Conservation (phyloP, 352 stramenopile genomes). For the Phytophthora cactorum region DNA sequence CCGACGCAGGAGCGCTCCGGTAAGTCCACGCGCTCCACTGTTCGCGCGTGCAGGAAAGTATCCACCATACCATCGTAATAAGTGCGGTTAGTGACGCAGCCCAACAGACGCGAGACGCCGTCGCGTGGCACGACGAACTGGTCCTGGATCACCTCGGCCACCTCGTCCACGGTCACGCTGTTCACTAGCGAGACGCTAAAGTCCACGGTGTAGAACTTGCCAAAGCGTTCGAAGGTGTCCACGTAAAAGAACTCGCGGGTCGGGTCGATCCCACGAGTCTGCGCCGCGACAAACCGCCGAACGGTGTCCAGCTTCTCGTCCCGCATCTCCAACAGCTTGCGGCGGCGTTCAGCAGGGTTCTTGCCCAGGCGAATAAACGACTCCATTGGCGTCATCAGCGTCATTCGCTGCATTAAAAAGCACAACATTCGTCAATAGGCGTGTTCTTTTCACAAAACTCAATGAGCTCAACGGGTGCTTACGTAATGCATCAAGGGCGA, state of each 20-base stretch:
- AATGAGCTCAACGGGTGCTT: constrained; percentile 7
- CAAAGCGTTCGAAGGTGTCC: constrained; percentile 70
- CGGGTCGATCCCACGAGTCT: constrained; percentile 56
- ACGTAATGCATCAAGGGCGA: constrained; percentile 64
- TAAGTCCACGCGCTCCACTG: constrained; percentile 67
- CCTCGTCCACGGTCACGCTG: constrained; percentile 49
- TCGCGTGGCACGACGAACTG: constrained; percentile 64
- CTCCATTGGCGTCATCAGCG: constrained; percentile 76
- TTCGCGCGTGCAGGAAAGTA: constrained; percentile 61
- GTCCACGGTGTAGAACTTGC: constrained; percentile 75
- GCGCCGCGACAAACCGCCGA: constrained; percentile 48
- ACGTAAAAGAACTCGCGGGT: constrained; percentile 70
- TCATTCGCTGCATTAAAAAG: constrained; percentile 45
- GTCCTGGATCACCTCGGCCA: constrained; percentile 60
- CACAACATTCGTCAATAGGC: constrained; percentile 11
- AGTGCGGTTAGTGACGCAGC: constrained; percentile 64
- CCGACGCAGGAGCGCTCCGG: constrained; percentile 39
- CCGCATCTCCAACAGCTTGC: constrained; percentile 50
- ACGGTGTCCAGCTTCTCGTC: constrained; percentile 58
- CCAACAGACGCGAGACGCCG: constrained; percentile 58
- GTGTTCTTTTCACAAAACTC: neutral
- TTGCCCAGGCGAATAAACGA: constrained; percentile 59
- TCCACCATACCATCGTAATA: constrained; percentile 68
- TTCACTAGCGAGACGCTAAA: constrained; percentile 64
- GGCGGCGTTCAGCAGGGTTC: constrained; percentile 45